Evolutionary conservation across 306 rosid genomes (phyloP), one percentile per base, ranked within the genome.

Genomic region (Malus sieversii): DNA sequence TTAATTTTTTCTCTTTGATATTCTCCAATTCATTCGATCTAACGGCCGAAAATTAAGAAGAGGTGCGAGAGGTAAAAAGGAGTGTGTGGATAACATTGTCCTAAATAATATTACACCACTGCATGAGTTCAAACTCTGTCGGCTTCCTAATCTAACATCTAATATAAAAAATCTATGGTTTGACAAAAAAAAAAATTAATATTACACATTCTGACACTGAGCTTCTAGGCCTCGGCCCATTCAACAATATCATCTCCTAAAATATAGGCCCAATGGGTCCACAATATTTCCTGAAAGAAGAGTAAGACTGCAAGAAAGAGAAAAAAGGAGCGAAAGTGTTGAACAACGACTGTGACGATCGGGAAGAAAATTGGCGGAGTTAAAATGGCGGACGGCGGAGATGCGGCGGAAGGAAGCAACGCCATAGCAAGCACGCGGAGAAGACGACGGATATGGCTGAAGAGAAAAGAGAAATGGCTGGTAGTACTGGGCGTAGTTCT

Each of bases 401-500:
- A 70, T 20, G 63, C 8, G 7, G 73, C 27, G 12, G 79, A 75
- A 68, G 66, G 71, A 42, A 66, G 74, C 55, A 70, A 68, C 66
- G 38, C 0, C 16, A 61, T 16, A 14, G 66, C 38, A 61, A 61
- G 33, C 38, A 7, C 66, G 19, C 30, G 33, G 66, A 61, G 11
- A 61, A 65, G 35, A 4, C 77, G 85, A 75, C 35, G 81, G n/a
- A 87, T 79, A 68, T 82, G 92, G 94, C 66, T 88, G 79, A 82
- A 84, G 81, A 82, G 87, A 74, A 84, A 87, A 33, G 98, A 90
- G 85, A 81, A 69, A 74, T 90, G 98, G 96, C 78, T 92, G 57
- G 98, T 92, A n/a, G 82, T 76, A 20, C 71, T 92, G 6, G 98
- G 98, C 25, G 84, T 92, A 8, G 76, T 87, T 65, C 96, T 92